Evolutionary conservation across 2,329 filamentous ascomycete species (phyloP), one percentile per base, ranked within the genome.

Genomic region (Keithomyces neogunnii): DNA sequence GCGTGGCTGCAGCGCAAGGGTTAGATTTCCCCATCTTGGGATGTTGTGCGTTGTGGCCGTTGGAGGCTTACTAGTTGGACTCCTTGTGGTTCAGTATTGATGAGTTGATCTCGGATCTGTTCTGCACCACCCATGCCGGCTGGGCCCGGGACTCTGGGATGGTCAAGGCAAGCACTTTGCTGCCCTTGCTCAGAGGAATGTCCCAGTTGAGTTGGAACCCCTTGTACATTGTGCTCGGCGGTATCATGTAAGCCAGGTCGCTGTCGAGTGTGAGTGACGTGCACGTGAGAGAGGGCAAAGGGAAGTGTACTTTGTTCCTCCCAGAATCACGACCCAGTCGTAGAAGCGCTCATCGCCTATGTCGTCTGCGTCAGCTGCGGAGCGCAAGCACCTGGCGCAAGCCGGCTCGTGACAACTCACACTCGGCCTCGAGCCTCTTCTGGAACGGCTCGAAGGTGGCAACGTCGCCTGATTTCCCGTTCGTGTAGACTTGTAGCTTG

Each of bases 321-420:
- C 82, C 2, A 86, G 72, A 4, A 85, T 65, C 33, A 86, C 74
- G 11, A 78, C 74, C 80, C 81, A 86, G 68, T 85, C 78, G 56
- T 70, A 82, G 1, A 55, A 52, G 3, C 55, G 53, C 32, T 52
- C 55, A n/a, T 57, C 47, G 50, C 59, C 63, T 65, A 32, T n/a
- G 38, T 7, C n/a, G 10, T 8, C 33, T 19, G 19, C 10, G 43
- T 46, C 9, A 39, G 7, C 13, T 38, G n/a, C 3, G 11, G 6
- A 13, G 5, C 11, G 4, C 6, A 39, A 13, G 36, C 36, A 8
- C 36, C 4, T 39, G 36, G 36, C 36, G 36, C 5, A 13, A 4
- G 9, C 6, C n/a, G 6, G 2, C 6, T 13, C 6, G n/a, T 42
- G 31, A 13, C 43, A 31, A 59, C 67, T 56, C 59, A 75, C 73